Percentiles rank a stretch among this genome's conserved stretches.
phyloP scores from a whole-genome alignment of 148 eudicot genomes.

The Chenopodium quinoa region DNA sequence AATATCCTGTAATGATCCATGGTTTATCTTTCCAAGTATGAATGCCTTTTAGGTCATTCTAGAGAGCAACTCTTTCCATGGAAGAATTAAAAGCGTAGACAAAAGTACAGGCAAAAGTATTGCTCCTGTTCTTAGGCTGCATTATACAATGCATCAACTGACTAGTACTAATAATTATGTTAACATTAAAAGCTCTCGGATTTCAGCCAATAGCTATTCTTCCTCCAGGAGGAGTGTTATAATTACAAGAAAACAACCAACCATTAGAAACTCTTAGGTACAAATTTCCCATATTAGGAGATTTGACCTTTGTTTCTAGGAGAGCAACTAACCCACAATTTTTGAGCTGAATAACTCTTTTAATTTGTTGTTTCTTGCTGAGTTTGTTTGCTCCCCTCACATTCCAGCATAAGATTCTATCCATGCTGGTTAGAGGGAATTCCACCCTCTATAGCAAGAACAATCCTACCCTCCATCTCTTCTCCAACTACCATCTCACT shows the following conservation, averaged over 20 bases:
- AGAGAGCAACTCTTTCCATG: no score
- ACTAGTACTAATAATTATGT: background rate
- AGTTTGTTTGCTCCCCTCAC: no score
- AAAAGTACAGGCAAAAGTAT: no score
- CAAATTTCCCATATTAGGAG: background rate
- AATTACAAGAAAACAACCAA: background rate
- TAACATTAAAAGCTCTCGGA: background rate
- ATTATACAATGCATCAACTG: background rate
- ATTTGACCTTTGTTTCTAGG: background rate
- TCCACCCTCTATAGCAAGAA: no score
- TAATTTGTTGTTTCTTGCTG: no score
- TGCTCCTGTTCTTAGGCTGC: no score
- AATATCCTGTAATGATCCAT: no score
- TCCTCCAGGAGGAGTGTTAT: background rate
- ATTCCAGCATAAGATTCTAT: background rate
- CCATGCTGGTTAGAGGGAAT: background rate
- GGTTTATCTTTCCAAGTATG: no score
- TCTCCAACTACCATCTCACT: no score
- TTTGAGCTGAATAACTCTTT: background rate
- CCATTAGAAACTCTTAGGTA: background rate
- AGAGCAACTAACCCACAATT: background rate
- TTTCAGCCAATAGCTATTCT: background rate
- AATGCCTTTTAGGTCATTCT: no score
- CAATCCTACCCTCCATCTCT: no score
- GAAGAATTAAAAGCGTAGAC: no score